Base-by-base conservation (phyloP, 306 rosid genomes). In the Alnus rubra region DNA sequence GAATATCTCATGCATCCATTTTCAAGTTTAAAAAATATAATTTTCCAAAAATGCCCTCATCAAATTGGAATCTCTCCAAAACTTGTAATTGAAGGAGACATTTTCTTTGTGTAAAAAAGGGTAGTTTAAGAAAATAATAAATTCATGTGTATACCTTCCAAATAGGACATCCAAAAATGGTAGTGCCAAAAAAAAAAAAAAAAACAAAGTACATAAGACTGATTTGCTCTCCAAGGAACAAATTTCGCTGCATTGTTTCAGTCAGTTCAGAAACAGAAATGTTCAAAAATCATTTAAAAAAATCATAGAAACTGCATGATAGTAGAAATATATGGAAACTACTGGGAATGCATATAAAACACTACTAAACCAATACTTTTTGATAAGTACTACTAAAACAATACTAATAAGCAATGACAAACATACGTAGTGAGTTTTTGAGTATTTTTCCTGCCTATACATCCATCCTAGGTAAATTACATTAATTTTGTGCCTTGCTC, bases 401-500 rank as follows among this genome's bases (percentile, higher is more conserved):
- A 47, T 3, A 67, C 1, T 67, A 39, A 39, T 3, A 35, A 16
- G 50, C 47, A 39, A 67, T 15, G 7, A 67, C 71, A 11, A 67
- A 16, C 9, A 4, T 7, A 67, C 1, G 5, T 37, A 67, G 11
- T 16, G 23, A 37, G 6, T 39, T 7, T 67, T 42, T 16, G 71
- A 37, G 30, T 37, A 37, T 39, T 9, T 67, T 67, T 8, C 15
- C 16, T 12, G 50, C 51, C 15, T 18, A 67, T 0, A 0, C 72
- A 39, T 67, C 48, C 49, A n/a, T n/a, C 51, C 30, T 16, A 67
- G 49, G 44, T 15, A 35, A 39, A 39, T 67, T 16, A 8, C 49
- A 67, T 44, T 67, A 13, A 58, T 51, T 69, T 53, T 63, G 45
- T 49, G 76, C 74, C 69, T 67, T 58, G 16, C 59, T 45, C 19